Evolutionary conservation across 2,329 filamentous ascomycete species (phyloP).

Genomic region (Beauveria asiatica): DNA sequence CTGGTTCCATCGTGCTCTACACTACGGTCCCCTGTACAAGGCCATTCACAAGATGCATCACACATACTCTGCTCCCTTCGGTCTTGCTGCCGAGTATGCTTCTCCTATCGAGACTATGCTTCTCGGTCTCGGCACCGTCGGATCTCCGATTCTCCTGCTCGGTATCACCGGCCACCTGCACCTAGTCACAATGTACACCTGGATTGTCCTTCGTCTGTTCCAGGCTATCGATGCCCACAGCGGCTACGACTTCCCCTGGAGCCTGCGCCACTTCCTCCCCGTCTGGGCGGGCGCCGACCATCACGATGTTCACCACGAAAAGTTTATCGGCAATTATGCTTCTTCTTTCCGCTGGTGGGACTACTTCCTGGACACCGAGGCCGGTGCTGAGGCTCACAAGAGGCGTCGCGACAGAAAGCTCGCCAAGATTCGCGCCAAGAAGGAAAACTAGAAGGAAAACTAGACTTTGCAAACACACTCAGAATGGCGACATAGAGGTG

Average conservation of each 20-base stretch:
- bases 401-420: conserved; percentile 72
- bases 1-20: conserved; percentile 86
- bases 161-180: conserved; percentile 79
- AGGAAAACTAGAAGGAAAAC: conserved; percentile 62
- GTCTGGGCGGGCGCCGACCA: conserved; percentile 98
- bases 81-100: conserved; percentile 92
- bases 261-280: conserved; percentile 85
- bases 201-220: conserved; percentile 88
- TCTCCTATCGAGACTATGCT: conserved; percentile 96
- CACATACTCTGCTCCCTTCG: conserved; percentile 96
- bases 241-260: conserved; percentile 98
- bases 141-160: conserved; percentile 75
- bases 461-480: conserved; percentile 27
- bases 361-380: conserved; percentile 86
- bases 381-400: conserved; percentile 78
- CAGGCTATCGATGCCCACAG: conserved; percentile 97
- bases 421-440: conserved; percentile 55
- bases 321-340: conserved; percentile 96
- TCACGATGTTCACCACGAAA: conserved; percentile 95
- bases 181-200: conserved; percentile 94
- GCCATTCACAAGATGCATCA: conserved; percentile 98
- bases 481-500: not conserved
- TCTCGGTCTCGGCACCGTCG: conserved; percentile 78
- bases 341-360: conserved; percentile 99
- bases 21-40: conserved; percentile 94